A percentile compares a stretch with the other conserved stretches of the same genome.
Evolutionary conservation across 2,329 filamentous ascomycete genomes (phyloP).

Genomic region (Ophiostoma montium): DNA sequence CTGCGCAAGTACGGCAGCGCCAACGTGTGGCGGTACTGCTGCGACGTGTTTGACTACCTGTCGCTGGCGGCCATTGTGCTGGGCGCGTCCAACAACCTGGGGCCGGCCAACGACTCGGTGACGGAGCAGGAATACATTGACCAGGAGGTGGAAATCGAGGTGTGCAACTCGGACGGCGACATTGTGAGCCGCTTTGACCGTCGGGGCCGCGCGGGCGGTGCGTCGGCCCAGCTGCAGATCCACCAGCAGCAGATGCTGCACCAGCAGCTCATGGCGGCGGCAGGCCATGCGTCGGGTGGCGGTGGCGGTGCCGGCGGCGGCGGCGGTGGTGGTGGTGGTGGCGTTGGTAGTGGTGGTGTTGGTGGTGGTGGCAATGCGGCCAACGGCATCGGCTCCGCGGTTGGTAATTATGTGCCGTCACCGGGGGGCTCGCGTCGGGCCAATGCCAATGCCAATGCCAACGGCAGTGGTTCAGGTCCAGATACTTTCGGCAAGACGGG

Average conservation of each 20-base stretch:
- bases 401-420: constrained; percentile 10
- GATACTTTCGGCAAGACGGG: constrained; percentile 33
- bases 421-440: constrained; percentile 3
- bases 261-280: constrained; percentile 8
- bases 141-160: constrained; percentile 80
- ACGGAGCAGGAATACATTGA: constrained; percentile 37
- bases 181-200: constrained; percentile 55
- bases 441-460: not conserved
- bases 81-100: constrained; percentile 60
- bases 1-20: constrained; percentile 90
- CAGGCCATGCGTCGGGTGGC: not conserved
- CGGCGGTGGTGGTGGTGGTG: not conserved
- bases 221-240: constrained; percentile 12
- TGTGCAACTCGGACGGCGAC: constrained; percentile 70
- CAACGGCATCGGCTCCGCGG: constrained; percentile 1
- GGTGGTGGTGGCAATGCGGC: not conserved
- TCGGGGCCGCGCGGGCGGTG: constrained; percentile 28
- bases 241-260: constrained; percentile 16
- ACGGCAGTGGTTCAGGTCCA: too few relatives aligned
- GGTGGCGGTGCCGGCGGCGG: too few relatives aligned
- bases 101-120: constrained; percentile 31
- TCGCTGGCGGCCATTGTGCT: constrained; percentile 79
- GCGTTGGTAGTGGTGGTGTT: not conserved
- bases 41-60: constrained; percentile 95
- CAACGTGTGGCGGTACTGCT: constrained; percentile 95